Evolutionary conservation across 495 filamentous ascomycete species (phyloP).

Genomic region (Trypethelium eluteriae): DNA sequence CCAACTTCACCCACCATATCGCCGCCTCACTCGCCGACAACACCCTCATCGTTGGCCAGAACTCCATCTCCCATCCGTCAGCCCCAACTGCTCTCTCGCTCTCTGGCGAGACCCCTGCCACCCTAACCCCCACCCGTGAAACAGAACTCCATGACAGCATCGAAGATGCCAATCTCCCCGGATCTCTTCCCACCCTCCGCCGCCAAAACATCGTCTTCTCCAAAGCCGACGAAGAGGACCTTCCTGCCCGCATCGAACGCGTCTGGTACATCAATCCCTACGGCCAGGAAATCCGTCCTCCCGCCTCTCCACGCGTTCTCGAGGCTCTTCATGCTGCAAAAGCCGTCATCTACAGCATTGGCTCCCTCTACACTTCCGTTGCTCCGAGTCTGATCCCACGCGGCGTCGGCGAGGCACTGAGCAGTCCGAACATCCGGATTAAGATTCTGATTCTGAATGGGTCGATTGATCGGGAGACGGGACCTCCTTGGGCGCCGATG

Average conservation of each 20-base stretch:
- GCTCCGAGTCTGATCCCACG: conserved; percentile 65
- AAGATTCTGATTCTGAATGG: conserved; percentile 87
- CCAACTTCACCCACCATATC: conserved; percentile 91
- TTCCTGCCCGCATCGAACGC: conserved; percentile 67
- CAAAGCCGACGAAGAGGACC: conserved; percentile 63
- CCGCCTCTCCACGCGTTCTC: conserved; percentile 71
- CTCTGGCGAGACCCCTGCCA: conserved; percentile 38
- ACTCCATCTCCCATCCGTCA: conserved; percentile 82
- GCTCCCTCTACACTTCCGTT: conserved; percentile 67
- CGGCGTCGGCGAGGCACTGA: conserved; percentile 50
- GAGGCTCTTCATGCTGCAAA: conserved; percentile 53
- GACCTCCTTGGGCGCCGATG: conserved; percentile 51
- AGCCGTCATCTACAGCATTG: conserved; percentile 81
- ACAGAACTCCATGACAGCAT: conserved; percentile 39
- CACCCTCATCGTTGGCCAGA: conserved; percentile 79
- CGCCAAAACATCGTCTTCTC: conserved; percentile 70
- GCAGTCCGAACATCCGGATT: conserved; percentile 43
- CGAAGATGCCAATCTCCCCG: conserved; percentile 85
- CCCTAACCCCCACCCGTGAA: conserved; percentile 21
- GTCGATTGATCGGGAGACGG: conserved; percentile 76
- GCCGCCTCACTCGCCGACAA: conserved; percentile 71
- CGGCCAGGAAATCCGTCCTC: conserved; percentile 76
- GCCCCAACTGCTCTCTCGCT: conserved; percentile 42
- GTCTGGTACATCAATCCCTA: conserved; percentile 98
- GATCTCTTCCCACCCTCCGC: conserved; percentile 69